A percentile compares a stretch with the other conserved stretches of the same genome.
phyloP scores from a whole-genome alignment of 2,329 filamentous ascomycete genomes.

The Fusarium palustre region DNA sequence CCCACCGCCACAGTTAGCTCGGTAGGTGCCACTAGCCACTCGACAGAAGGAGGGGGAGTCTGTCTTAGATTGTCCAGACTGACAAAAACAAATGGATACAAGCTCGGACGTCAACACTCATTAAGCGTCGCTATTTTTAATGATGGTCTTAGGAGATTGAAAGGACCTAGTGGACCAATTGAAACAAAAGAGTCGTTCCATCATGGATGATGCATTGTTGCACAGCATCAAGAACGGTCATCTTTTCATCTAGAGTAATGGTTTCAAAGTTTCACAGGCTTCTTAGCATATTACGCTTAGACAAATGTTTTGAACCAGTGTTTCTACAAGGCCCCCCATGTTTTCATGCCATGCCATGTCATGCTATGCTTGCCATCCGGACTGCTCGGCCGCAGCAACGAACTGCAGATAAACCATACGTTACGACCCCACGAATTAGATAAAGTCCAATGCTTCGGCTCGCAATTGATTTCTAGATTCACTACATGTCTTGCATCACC shows the following conservation, averaged over 20 bases:
- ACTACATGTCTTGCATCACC: constrained; percentile 16
- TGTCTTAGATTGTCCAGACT: not conserved
- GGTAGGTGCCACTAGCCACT: constrained; percentile 19
- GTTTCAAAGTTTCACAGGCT: constrained; percentile 25
- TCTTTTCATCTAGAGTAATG: constrained; percentile 3
- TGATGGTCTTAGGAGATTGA: not conserved
- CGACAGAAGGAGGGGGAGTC: constrained; percentile 5
- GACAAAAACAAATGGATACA: constrained; percentile 9
- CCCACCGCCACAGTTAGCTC: constrained; percentile 25
- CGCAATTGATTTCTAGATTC: constrained; percentile 7
- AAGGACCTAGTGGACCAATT: not conserved
- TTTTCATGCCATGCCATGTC: constrained; percentile 21
- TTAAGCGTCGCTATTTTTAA: not conserved
- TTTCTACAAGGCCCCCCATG: constrained; percentile 36
- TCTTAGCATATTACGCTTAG: constrained; percentile 17
- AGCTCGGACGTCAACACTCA: not conserved
- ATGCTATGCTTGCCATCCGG: constrained; percentile 15
- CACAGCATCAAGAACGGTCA: constrained; percentile 16
- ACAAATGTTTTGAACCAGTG: constrained; percentile 32
- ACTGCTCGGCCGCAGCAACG: constrained; percentile 21
- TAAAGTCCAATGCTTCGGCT: constrained; percentile 19
- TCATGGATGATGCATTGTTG: constrained; percentile 36
- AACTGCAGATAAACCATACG: constrained; percentile 14
- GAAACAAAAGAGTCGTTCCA: constrained; percentile 15
- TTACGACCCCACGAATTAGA: constrained; percentile 17